phyloP scores from a whole-genome alignment of 345 rosid genomes.

The Anastatica hierochuntica region DNA sequence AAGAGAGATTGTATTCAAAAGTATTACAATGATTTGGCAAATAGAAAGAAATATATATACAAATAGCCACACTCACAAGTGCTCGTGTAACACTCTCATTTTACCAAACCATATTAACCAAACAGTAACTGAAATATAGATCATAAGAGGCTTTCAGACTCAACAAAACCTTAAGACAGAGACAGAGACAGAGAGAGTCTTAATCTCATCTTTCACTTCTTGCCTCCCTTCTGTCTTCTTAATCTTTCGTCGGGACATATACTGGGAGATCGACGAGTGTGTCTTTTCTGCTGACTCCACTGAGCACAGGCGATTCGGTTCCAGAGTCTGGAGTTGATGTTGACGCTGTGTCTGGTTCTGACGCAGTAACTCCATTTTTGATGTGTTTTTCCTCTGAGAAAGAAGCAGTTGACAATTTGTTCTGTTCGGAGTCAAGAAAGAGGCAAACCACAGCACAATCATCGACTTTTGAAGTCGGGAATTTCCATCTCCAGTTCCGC shows the following conservation, averaged over 20 bases:
- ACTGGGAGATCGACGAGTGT: constrained; percentile 58
- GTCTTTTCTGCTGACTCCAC: constrained; percentile 65
- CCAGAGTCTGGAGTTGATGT: constrained; percentile 27
- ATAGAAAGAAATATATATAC: background rate
- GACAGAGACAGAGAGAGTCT: background rate
- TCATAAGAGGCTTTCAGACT: too few species aligned
- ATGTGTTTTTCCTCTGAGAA: constrained; percentile 13
- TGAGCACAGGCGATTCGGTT: constrained; percentile 62
- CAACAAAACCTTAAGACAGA: background rate
- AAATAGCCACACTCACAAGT: background rate
- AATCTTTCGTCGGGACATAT: constrained; percentile 45
- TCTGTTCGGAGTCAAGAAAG: constrained; percentile 43
- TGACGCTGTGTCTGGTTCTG: constrained; percentile 11
- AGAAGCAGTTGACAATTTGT: constrained; percentile 41
- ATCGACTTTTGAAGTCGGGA: constrained; percentile 86
- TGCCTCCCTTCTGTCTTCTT: constrained; percentile 13
- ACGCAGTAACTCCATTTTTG: background rate
- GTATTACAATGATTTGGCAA: background rate
- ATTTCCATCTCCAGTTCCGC: constrained; percentile 78
- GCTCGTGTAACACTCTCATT: background rate
- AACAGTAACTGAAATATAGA: background rate
- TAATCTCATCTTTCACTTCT: background rate
- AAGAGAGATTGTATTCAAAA: background rate
- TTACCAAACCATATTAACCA: background rate
- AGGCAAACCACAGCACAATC: constrained; percentile 98